A percentile compares a stretch with the other conserved stretches of the same genome.
Conservation (phyloP, 1,139 yeast genomes). For the Candida pseudocylindracea region DNA sequence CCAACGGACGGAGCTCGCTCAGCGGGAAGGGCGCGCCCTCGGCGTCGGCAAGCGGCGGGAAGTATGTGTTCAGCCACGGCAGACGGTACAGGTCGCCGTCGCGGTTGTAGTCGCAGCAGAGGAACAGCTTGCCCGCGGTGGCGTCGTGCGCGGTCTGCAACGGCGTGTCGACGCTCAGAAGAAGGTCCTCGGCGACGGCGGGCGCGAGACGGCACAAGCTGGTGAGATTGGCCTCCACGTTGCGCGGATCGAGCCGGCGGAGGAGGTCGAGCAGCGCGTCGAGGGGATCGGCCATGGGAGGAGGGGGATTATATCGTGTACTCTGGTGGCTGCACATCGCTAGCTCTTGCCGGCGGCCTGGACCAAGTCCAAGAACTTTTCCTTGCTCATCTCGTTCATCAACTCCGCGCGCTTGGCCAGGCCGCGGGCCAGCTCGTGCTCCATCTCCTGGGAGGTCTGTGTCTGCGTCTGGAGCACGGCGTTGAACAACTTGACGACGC, state of each 20-base stretch:
- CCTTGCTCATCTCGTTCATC: conserved; percentile 69
- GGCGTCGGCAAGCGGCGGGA: conserved; percentile 32
- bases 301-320: too few relatives aligned
- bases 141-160: conserved; percentile 34
- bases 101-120: conserved; percentile 86
- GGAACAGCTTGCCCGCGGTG: conserved; percentile 38
- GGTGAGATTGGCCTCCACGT: conserved; percentile 37
- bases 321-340: too few relatives aligned
- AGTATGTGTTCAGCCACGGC: conserved; percentile 75
- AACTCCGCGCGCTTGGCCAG: conserved; percentile 32
- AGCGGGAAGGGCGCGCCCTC: conserved; percentile 48
- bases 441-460: conserved; percentile 21
- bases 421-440: conserved; percentile 12
- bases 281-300: too few relatives aligned
- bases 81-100: conserved; percentile 87
- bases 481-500: conserved; percentile 80
- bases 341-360: conserved; percentile 42
- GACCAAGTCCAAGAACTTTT: conserved; percentile 71
- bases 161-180: conserved; percentile 80
- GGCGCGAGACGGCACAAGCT: conserved; percentile 58
- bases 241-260: conserved; percentile 67
- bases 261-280: conserved; percentile 81
- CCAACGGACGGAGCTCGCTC: conserved; percentile 43
- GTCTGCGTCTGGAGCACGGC: conserved; percentile 77
- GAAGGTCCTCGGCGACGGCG: conserved; percentile 60